Conservation (phyloP, 768 basidiomycete species). For the Nidularia pulvinata region DNA sequence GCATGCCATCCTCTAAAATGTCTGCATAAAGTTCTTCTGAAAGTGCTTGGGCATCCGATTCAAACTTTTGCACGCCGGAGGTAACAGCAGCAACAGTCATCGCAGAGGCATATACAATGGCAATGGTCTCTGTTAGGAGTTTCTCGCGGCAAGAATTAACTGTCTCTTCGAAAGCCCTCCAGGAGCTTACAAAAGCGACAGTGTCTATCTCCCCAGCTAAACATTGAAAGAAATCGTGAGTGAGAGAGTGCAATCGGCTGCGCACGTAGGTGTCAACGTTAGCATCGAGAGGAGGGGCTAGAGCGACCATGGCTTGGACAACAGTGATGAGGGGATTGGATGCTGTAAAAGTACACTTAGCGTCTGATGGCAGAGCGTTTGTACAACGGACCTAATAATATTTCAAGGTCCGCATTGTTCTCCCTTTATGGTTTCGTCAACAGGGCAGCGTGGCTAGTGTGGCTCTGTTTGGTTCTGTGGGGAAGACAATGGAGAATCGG, state of each 20-base stretch:
- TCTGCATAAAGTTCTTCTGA: neutral
- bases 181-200: neutral
- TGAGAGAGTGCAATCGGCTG: no score
- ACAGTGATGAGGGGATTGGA: neutral
- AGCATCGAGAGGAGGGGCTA: no score
- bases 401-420: neutral
- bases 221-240: neutral
- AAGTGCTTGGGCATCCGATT: no score
- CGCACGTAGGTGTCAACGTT: no score
- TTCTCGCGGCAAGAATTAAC: neutral
- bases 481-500: no score
- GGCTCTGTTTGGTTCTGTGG: no score
- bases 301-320: no score
- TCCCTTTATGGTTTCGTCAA: neutral
- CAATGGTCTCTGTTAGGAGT: conserved; percentile 5
- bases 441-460: no score
- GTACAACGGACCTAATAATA: no score
- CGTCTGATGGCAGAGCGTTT: no score
- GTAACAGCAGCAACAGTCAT: conserved; percentile 5
- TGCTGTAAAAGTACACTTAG: neutral
- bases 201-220: neutral
- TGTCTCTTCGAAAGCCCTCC: neutral
- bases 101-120: conserved; percentile 8
- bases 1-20: neutral
- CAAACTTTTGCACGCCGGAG: no score